phyloP scores from a whole-genome alignment of 23 red algal genomes.

The Gracilaria caudata region DNA sequence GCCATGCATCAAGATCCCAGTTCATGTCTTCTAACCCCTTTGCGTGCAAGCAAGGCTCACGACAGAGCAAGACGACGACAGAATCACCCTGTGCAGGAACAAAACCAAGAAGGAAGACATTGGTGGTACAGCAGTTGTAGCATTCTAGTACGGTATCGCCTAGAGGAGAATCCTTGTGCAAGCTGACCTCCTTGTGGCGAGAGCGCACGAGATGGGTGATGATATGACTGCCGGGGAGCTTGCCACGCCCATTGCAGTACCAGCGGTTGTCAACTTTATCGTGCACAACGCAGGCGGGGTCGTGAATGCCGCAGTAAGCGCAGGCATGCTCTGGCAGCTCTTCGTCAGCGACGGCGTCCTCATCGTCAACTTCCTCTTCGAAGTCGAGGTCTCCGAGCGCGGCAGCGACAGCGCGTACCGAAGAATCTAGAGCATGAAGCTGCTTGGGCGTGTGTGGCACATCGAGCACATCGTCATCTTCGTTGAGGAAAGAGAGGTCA shows the following conservation, averaged over 20 bases:
- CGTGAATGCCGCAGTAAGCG: conserved; percentile 93
- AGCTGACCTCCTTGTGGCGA: conserved; percentile 83
- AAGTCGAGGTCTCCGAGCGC: conserved; percentile 68
- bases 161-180: conserved; percentile 81
- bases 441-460: conserved; percentile 38
- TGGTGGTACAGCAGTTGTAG: conserved; percentile 90
- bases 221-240: conserved; percentile 85
- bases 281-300: conserved; percentile 84
- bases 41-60: conserved; percentile 90
- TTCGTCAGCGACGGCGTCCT: conserved; percentile 45
- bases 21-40: conserved; percentile 88
- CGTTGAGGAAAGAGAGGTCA: conserved; percentile 88
- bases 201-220: conserved; percentile 91
- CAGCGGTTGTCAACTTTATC: conserved; percentile 82
- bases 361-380: conserved; percentile 84
- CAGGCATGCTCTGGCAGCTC: conserved; percentile 84
- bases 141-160: conserved; percentile 94
- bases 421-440: conserved; percentile 47
- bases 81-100: conserved; percentile 94
- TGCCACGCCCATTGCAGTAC: conserved; percentile 88
- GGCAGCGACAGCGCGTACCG: conserved; percentile 46
- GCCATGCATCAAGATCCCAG: conserved; percentile 91
- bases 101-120: conserved; percentile 94
- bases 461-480: conserved; percentile 74
- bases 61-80: conserved; percentile 91